A percentile compares a stretch with the other conserved stretches of the same genome.
These are phyloP conservation scores for Pythium dissotocum DNA, from an alignment of 352 stramenopile species.

Conservation along the genomic window DNA sequence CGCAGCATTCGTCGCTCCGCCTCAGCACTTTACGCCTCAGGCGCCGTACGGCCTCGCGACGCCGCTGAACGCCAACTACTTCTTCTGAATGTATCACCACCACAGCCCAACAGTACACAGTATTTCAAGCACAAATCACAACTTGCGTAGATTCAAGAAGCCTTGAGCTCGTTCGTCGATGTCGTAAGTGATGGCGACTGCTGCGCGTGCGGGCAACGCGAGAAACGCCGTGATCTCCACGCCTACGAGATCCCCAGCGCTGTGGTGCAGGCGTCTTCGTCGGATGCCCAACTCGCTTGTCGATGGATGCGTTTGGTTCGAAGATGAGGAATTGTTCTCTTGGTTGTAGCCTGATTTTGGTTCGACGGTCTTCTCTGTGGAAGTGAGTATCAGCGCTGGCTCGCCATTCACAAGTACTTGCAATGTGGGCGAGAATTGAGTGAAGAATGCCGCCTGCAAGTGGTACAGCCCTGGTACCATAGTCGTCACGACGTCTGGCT, in stretches of 20 bases:
- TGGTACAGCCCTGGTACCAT: conserved; percentile 69
- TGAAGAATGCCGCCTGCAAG: conserved; percentile 74
- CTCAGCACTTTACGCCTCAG: conserved; percentile 4
- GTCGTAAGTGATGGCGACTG: conserved; percentile 59
- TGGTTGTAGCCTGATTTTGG: not conserved
- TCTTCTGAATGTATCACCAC: conserved; percentile 22
- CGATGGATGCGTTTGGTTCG: not conserved
- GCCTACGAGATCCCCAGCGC: conserved; percentile 55
- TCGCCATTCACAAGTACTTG: conserved; percentile 69
- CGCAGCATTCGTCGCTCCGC: not conserved
- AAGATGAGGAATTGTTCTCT: not conserved
- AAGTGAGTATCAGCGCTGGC: conserved; percentile 33
- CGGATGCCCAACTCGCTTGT: not conserved
- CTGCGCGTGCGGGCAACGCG: conserved; percentile 49
- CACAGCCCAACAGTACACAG: not conserved
- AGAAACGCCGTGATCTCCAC: conserved; percentile 57
- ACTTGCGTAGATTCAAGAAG: conserved; percentile 72
- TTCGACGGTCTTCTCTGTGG: not conserved
- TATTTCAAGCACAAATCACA: conserved; percentile 27
- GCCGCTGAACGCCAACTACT: conserved; percentile 28
- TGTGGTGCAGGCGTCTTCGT: conserved; percentile 48
- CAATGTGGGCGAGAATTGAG: conserved; percentile 47
- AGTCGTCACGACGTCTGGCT: conserved; percentile 44
- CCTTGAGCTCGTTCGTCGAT: conserved; percentile 69
- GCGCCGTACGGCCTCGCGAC: conserved; percentile 17